phyloP scores from a whole-genome alignment of 306 rosid species.

The Vicia sativa region DNA sequence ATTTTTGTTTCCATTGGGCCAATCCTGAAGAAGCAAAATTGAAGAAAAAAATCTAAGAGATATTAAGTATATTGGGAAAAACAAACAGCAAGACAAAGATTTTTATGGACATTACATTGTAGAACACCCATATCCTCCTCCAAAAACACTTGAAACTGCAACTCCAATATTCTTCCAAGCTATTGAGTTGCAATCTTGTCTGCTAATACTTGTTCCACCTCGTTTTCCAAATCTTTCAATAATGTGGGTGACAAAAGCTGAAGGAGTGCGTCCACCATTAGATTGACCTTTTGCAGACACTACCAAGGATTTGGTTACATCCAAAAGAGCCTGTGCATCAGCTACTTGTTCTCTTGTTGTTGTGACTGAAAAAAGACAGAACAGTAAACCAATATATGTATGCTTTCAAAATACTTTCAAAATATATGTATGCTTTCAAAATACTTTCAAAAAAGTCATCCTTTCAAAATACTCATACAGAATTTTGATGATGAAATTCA shows the following conservation, averaged over 20 bases:
- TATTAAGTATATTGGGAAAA: not conserved
- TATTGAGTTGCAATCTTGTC: conserved; percentile 36
- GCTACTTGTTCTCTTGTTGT: conserved; percentile 57
- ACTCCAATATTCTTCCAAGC: conserved; percentile 54
- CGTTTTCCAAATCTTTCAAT: conserved; percentile 41
- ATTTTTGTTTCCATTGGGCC: conserved; percentile 43
- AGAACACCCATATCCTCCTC: conserved; percentile 40
- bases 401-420: not conserved
- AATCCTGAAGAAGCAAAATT: conserved; percentile 43
- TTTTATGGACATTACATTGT: conserved; percentile 47
- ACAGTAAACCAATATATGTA: conserved; percentile 3
- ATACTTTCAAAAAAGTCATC: not conserved
- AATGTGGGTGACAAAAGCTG: conserved; percentile 42
- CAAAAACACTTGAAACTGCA: conserved; percentile 41
- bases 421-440: not conserved
- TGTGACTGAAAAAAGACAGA: conserved; percentile 37
- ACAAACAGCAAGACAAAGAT: conserved; percentile 11
- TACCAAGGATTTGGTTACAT: conserved; percentile 44
- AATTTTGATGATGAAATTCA: not conserved
- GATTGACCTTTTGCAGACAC: conserved; percentile 34
- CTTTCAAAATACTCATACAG: not conserved
- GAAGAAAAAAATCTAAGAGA: conserved; percentile 23
- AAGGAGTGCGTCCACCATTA: conserved; percentile 43
- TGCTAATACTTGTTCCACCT: conserved; percentile 24
- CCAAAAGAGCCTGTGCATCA: conserved; percentile 54